A percentile compares a stretch with the other conserved stretches of the same genome.
Conservation (phyloP, 176 grass and related monocot species). For the Carex scoparia region DNA sequence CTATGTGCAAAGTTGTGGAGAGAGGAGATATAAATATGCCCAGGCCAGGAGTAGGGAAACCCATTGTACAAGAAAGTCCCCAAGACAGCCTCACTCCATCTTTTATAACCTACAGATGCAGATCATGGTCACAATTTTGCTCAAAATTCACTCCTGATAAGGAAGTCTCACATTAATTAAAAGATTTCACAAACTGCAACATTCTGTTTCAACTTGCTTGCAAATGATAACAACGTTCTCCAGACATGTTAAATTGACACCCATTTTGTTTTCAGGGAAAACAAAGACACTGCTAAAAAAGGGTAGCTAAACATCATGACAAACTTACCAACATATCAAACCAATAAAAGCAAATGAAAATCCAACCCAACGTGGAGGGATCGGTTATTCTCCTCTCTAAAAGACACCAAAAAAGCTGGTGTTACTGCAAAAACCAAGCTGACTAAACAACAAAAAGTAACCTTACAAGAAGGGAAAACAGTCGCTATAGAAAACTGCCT, state of each 20-base stretch:
- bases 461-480: conserved; percentile 58
- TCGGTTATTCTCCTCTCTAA: background rate
- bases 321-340: background rate
- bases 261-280: background rate
- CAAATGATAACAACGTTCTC: background rate
- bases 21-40: conserved; percentile 54
- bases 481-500: conserved; percentile 64
- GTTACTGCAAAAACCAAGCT: background rate
- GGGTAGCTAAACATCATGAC: background rate
- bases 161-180: conserved; percentile 1
- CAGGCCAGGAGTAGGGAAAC: conserved; percentile 43
- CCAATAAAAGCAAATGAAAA: background rate
- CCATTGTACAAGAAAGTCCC: conserved; percentile 67
- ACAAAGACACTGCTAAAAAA: background rate
- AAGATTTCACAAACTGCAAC: background rate
- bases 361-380: background rate
- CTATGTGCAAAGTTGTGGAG: conserved; percentile 35
- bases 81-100: conserved; percentile 75
- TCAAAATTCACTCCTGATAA: conserved; percentile 17
- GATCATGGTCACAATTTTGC: background rate
- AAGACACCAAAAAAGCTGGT: background rate
- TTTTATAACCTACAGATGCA: conserved; percentile 57
- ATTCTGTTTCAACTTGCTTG: background rate
- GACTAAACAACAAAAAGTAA: conserved; percentile 21
- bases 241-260: background rate